Conservation (phyloP, 352 stramenopile species). For the Phytophthora pistaciae region DNA sequence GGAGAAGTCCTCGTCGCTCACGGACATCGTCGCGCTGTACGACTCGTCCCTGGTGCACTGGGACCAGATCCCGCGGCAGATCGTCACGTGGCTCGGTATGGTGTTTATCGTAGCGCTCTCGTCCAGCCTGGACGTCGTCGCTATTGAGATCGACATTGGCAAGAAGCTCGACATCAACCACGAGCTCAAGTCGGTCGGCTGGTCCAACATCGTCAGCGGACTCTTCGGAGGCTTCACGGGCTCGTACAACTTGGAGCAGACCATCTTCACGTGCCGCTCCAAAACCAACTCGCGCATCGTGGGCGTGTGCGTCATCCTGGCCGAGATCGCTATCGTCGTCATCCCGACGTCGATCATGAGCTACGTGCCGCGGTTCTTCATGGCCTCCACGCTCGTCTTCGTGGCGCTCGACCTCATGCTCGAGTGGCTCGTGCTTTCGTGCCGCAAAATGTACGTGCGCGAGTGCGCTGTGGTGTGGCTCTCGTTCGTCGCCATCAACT, state of each 20-base stretch:
- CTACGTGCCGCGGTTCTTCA: constrained; percentile 97
- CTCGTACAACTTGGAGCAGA: constrained; percentile 99
- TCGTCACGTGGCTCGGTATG: constrained; percentile 94
- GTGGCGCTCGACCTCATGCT: constrained; percentile 97
- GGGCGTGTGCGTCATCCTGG: constrained; percentile 87
- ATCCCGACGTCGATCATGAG: constrained; percentile 94
- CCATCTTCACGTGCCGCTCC: constrained; percentile 96
- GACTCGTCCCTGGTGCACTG: constrained; percentile 92
- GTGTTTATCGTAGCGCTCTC: constrained; percentile 97
- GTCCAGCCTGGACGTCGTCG: constrained; percentile 96
- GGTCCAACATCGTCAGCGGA: constrained; percentile 96
- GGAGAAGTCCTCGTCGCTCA: constrained; percentile 56
- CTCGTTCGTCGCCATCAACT: constrained; percentile 95
- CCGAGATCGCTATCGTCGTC: constrained; percentile 86
- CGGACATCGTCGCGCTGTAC: constrained; percentile 86
- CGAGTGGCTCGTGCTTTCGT: constrained; percentile 94
- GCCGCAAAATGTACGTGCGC: constrained; percentile 74
- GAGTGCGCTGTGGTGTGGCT: constrained; percentile 94
- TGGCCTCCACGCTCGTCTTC: constrained; percentile 96
- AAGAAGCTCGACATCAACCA: constrained; percentile 94
- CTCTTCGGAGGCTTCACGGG: constrained; percentile 97
- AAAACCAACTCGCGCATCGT: constrained; percentile 91
- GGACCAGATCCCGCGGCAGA: constrained; percentile 85
- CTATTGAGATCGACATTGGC: constrained; percentile 97
- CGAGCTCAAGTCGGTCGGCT: constrained; percentile 94